A percentile compares a stretch with the other conserved stretches of the same genome.
Conservation (phyloP, 495 filamentous ascomycete species). For the Lasiosphaeriaceae sp. region DNA sequence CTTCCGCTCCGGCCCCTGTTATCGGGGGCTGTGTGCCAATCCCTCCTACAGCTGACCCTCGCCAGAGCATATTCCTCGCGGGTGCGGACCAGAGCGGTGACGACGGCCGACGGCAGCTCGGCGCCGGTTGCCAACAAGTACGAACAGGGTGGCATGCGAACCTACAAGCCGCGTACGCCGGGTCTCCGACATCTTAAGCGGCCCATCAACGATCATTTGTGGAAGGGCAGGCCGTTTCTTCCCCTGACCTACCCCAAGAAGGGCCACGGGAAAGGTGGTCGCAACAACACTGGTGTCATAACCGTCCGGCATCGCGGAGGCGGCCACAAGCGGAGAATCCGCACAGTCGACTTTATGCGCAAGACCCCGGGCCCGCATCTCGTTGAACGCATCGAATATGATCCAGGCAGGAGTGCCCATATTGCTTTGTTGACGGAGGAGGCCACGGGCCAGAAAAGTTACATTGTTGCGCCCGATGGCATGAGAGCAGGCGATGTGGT, state of each 20-base stretch:
- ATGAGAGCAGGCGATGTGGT: slow-evolving; percentile 88
- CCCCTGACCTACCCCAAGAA: slow-evolving; percentile 86
- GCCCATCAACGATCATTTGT: slow-evolving; percentile 93
- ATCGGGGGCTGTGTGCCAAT: slow-evolving; percentile 22
- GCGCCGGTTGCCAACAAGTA: slow-evolving; percentile 14
- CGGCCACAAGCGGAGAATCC: slow-evolving; percentile 84
- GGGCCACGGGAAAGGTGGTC: slow-evolving; percentile 85
- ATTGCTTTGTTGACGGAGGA: slow-evolving; percentile 80
- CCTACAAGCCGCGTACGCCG: slow-evolving; percentile 92
- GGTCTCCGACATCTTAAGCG: slow-evolving; percentile 87
- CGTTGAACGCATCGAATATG: slow-evolving; percentile 93
- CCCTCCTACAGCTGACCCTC: slow-evolving; percentile 11
- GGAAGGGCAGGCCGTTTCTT: slow-evolving; percentile 81
- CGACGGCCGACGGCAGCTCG: not conserved
- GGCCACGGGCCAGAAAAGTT: slow-evolving; percentile 65
- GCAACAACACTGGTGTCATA: slow-evolving; percentile 79
- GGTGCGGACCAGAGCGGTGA: slow-evolving; percentile 4
- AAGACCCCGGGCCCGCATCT: slow-evolving; percentile 70
- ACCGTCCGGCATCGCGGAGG: slow-evolving; percentile 89
- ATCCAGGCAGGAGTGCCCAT: slow-evolving; percentile 88
- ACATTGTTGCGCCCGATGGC: slow-evolving; percentile 89
- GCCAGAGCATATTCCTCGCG: slow-evolving; percentile 24
- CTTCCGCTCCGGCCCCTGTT: slow-evolving; percentile 24
- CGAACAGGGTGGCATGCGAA: slow-evolving; percentile 56
- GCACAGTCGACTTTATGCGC: slow-evolving; percentile 83